Percentiles rank a stretch among this genome's conserved stretches.
Conservation (phyloP, 2,329 filamentous ascomycete genomes). For the Phaeomoniella chlamydospora region DNA sequence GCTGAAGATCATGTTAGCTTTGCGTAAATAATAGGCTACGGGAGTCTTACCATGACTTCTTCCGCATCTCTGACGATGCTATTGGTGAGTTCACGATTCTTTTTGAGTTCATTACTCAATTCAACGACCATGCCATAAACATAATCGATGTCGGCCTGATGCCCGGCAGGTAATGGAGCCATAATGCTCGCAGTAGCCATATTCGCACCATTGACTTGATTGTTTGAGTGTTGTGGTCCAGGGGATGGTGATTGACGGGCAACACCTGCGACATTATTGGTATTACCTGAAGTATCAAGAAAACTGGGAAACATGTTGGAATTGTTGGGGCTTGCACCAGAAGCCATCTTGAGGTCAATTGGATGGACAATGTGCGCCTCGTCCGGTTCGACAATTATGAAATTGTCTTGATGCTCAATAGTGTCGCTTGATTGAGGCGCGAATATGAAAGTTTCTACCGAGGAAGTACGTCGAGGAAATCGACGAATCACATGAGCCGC, state of each 20-base stretch:
- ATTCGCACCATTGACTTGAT: slow-evolving; percentile 5
- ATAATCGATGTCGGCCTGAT: slow-evolving; percentile 36
- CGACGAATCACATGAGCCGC: background rate
- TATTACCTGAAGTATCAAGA: slow-evolving; percentile 1
- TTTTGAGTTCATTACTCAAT: slow-evolving; percentile 31
- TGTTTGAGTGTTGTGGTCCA: background rate
- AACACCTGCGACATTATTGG: background rate
- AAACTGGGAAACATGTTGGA: background rate
- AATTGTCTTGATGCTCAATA: background rate
- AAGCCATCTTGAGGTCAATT: background rate
- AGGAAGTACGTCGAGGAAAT: background rate
- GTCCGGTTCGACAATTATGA: background rate
- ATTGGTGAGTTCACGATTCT: slow-evolving; percentile 33
- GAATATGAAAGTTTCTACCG: background rate
- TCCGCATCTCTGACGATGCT: slow-evolving; percentile 33
- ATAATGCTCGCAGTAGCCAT: slow-evolving; percentile 9
- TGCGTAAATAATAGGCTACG: slow-evolving; percentile 1
- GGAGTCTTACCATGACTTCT: slow-evolving; percentile 27
- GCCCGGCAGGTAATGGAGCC: slow-evolving; percentile 22
- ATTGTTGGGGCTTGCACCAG: background rate
- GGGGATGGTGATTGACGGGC: slow-evolving; percentile 1
- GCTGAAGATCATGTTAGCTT: slow-evolving; percentile 15
- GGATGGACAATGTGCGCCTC: background rate
- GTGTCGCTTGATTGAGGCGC: background rate
- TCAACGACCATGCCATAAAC: slow-evolving; percentile 35